Base-by-base conservation (phyloP, 106 monocot genomes). In the Dioscorea dumetorum region DNA sequence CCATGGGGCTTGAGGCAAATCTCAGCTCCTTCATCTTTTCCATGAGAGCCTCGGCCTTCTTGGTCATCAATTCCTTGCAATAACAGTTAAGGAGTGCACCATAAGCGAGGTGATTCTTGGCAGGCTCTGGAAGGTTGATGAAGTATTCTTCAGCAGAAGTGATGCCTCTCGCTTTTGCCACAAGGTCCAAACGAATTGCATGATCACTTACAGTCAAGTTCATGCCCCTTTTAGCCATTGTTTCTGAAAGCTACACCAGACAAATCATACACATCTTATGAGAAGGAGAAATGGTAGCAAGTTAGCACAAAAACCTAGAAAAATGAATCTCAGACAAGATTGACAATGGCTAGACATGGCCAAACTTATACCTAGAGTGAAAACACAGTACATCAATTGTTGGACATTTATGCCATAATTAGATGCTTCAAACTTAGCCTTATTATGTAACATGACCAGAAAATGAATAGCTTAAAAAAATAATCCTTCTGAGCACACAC, bases 51-150 rank as follows among this genome's bases (percentile, higher is more conserved):
- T 99, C 93, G 0, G 99, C 93, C 57, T 90, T 99, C 50, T 87
- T 84, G 2, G 79, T 83, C 79, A 90, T 83, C 24, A 87, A 64
- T 58, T 99, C 99, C 74, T 99, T 90, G 78, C 99, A 99, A 61
- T 99, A 99, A 71, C 89, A 92, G 28, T 99, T 99, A 19, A 99
- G 87, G 14, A 99, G 93, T 32, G 99, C 75, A 3, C 93, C 93
- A 67, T 90, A 99, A 12, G 85, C 69, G 10, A 85, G 84, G 51
- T 99, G 87, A 58, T 77, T 93, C 67, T 99, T 99, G 24, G 90
- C 77, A 67, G 73, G n/a, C 52, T 99, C 99, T 41, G 87, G 85
- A 24, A 99, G 87, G 61, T 87, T 83, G 57, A 93, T 70, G 70
- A 99, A 99, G 66, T 85, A 93, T 33, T 92, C 87, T 75, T 99